phyloP scores from a whole-genome alignment of 208 protist genomes.

The Borovskyia barvae region DNA sequence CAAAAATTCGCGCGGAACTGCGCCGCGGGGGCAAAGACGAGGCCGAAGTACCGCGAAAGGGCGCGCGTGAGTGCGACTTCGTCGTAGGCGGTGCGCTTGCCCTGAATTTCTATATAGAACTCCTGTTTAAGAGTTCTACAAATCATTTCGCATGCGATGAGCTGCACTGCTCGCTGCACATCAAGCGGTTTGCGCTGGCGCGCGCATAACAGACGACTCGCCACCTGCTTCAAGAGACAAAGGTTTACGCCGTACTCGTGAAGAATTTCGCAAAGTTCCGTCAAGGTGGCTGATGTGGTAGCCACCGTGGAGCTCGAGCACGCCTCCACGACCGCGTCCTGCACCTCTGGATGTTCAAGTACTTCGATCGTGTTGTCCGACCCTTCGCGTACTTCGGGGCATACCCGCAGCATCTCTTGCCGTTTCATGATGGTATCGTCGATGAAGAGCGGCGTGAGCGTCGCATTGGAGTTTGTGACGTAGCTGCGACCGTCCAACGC shows the following conservation, averaged over 20 bases:
- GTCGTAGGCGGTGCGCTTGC: constrained; percentile 79
- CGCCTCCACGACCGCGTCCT: constrained; percentile 36
- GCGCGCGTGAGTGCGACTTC: constrained; percentile 34
- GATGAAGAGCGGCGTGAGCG: constrained; percentile 64
- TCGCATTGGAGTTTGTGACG: constrained; percentile 76
- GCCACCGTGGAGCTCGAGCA: constrained; percentile 14
- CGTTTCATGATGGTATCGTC: constrained; percentile 80
- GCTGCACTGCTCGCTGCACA: constrained; percentile 20
- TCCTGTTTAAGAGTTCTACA: constrained; percentile 76
- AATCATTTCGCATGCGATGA: constrained; percentile 73
- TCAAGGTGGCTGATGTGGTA: background rate
- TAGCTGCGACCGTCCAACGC: constrained; percentile 79
- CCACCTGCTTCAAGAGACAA: constrained; percentile 76
- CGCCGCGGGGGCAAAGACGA: constrained; percentile 33
- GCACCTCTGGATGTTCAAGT: constrained; percentile 32
- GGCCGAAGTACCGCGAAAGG: constrained; percentile 58
- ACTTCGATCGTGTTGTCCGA: constrained; percentile 55
- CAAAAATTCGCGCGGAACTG: constrained; percentile 55
- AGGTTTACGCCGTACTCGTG: constrained; percentile 78
- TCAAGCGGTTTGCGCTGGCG: constrained; percentile 8
- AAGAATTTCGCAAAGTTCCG: constrained; percentile 29
- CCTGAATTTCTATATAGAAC: constrained; percentile 82
- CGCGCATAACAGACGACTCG: constrained; percentile 20
- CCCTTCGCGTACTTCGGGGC: constrained; percentile 43
- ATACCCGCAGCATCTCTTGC: constrained; percentile 72